Percentiles rank a stretch among this genome's conserved stretches.
Conservation (phyloP, 2,329 filamentous ascomycete genomes). For the Fusarium tanahbumbuense region DNA sequence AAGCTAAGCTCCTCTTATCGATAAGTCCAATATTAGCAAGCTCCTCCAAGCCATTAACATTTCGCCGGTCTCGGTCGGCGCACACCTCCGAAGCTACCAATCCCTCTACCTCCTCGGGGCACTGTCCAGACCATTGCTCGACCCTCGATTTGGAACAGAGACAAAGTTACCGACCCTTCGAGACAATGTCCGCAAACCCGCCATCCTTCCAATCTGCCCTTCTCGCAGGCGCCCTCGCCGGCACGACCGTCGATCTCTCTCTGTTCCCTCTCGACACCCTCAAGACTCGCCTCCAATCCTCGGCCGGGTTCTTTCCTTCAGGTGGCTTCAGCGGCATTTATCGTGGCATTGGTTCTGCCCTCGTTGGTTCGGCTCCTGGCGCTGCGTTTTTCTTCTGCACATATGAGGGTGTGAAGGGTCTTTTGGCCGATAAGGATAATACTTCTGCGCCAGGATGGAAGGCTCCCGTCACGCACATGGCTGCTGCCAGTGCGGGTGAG, state of each 20-base stretch:
- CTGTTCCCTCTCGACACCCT: constrained; percentile 98
- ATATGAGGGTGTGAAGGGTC: constrained; percentile 80
- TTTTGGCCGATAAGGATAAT: constrained; percentile 55
- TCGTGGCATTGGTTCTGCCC: constrained; percentile 86
- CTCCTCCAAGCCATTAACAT: constrained; percentile 26
- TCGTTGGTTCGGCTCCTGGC: constrained; percentile 91
- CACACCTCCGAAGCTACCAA: constrained; percentile 28
- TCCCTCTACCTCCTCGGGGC: constrained; percentile 11
- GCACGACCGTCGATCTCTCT: constrained; percentile 95
- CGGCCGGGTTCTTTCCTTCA: constrained; percentile 78
- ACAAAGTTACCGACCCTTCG: not conserved
- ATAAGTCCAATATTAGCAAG: constrained; percentile 36
- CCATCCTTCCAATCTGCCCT: constrained; percentile 70
- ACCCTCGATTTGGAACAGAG: not conserved
- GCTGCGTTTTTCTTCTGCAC: constrained; percentile 98
- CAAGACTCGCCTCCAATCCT: constrained; percentile 95
- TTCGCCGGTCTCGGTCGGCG: constrained; percentile 45
- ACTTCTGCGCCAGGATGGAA: constrained; percentile 37
- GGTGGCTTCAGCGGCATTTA: constrained; percentile 95
- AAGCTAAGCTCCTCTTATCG: constrained; percentile 39
- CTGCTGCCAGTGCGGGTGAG: constrained; percentile 87
- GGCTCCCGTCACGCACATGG: constrained; percentile 74
- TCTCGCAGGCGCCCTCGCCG: constrained; percentile 87
- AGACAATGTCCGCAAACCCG: constrained; percentile 24
- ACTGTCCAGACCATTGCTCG: constrained; percentile 11